Evolutionary conservation across 805 yeast species (phyloP), one percentile per base, ranked within the genome.

Genomic region (Metschnikowia gelsemii): DNA sequence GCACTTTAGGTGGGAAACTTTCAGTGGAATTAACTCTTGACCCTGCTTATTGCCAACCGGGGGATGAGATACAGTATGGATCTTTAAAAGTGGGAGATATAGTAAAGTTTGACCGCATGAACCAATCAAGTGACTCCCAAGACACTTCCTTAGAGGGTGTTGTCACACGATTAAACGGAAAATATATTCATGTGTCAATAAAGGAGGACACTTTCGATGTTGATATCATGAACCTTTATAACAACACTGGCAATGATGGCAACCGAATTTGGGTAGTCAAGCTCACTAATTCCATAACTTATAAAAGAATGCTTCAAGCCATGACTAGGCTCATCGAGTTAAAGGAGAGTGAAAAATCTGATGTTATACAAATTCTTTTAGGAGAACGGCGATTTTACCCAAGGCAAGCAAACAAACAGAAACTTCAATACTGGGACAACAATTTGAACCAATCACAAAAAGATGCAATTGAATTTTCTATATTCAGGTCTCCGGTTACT

Each of bases 1-100:
- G 90, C 0, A 95, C 96, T 0, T 64, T 87, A 8, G 95, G 87
- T 12, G 96, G 96, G 2, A 78, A 81, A 43, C 68, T 80, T 1
- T 67, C 83, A 4, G 52, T 87, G 11, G 95, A 87, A 49, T 61
- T 91, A 38, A 68, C 54, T 13, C 64, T 70, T 21, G 91, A 85
- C 47, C 66, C 82, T 0, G 72, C 72, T 2, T 75, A 56, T 36
- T 51, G 51, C 18, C 55, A 35, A 64, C 8, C 53, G 47, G 39
- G 53, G 58, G 62, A 52, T 8, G 63, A 56, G 21, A 56, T 77
- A 5, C 70, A 66, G 11, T 49, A 63, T 13, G 84, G 86, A 0
- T 78, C 77, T 18, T 59, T 87, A 20, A 73, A 80, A 49, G 74
- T 76, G 3, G 96, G 96, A 11, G 96, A 88, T 62, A 80, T 87